These are phyloP conservation scores for Melaleuca quinquenervia DNA, from an alignment of 345 rosid genomes.

Conservation along the genomic window DNA sequence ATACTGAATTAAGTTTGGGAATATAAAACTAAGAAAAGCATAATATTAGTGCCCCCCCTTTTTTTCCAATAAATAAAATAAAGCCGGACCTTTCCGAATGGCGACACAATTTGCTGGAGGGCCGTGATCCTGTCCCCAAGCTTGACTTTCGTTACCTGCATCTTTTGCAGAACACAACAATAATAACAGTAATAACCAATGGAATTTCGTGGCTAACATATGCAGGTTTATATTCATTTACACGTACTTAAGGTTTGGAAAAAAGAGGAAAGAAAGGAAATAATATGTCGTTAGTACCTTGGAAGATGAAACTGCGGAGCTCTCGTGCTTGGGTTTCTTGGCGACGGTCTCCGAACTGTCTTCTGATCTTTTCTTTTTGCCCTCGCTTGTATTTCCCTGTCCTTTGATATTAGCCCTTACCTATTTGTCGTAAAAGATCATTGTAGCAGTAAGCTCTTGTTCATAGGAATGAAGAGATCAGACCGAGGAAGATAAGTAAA, in stretches of 20 bases:
- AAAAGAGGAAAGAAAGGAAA: background rate
- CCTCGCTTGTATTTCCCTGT: constrained; percentile 32
- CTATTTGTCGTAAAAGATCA: constrained; percentile 16
- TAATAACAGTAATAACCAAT: background rate
- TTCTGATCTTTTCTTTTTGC: constrained; percentile 52
- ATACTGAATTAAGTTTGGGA: background rate
- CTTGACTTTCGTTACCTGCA: constrained; percentile 79
- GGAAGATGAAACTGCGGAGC: constrained; percentile 38
- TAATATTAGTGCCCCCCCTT: background rate
- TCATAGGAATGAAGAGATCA: background rate
- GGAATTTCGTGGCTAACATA: background rate
- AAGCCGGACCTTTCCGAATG: constrained; percentile 76
- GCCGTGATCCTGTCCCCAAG: constrained; percentile 74
- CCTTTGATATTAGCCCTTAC: constrained; percentile 13
- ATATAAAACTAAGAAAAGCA: background rate
- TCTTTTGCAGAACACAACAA: background rate
- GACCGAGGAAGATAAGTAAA: background rate
- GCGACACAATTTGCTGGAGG: constrained; percentile 95
- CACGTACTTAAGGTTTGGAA: background rate
- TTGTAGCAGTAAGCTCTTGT: background rate
- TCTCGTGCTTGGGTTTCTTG: constrained; percentile 23
- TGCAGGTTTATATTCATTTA: background rate
- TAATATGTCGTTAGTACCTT: constrained; percentile 32
- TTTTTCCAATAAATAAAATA: background rate
- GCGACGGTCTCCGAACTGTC: constrained; percentile 26